Evolutionary conservation across 2,329 filamentous ascomycete species (phyloP).

Genomic region (Fusarium pseudonygamai): DNA sequence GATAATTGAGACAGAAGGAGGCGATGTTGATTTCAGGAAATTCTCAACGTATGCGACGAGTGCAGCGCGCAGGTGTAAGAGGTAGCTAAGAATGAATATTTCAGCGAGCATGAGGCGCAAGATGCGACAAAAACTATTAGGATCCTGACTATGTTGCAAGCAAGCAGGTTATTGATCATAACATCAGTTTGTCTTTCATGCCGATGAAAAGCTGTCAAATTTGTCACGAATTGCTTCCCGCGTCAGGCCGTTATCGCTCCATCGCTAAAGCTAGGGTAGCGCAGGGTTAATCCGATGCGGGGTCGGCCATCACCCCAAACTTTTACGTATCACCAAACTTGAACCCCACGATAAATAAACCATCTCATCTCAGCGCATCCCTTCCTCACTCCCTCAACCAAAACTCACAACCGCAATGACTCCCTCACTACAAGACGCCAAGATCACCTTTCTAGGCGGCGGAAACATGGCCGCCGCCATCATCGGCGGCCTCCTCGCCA

Average conservation of each 20-base stretch:
- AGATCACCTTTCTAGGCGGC: constrained; percentile 54
- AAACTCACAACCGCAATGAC: constrained; percentile 33
- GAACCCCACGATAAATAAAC: constrained; percentile 21
- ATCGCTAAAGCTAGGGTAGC: constrained; percentile 10
- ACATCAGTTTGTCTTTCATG: rapidly evolving
- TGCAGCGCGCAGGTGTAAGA: too few relatives aligned
- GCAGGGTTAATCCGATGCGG: constrained; percentile 36
- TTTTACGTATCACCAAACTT: constrained; percentile 23
- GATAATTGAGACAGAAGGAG: background rate
- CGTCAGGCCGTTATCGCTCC: constrained; percentile 22
- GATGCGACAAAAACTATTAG: rapidly evolving
- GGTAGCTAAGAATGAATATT: too few relatives aligned
- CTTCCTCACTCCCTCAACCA: too few relatives aligned
- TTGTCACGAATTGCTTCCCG: background rate
- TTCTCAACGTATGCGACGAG: background rate
- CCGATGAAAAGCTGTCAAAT: background rate
- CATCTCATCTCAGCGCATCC: background rate
- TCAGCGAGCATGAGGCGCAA: too few relatives aligned
- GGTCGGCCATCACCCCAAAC: constrained; percentile 25
- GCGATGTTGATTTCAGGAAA: rapidly evolving
- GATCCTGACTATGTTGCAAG: rapidly evolving
- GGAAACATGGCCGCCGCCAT: constrained; percentile 65
- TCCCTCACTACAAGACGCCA: constrained; percentile 44
- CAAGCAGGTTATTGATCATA: rapidly evolving
- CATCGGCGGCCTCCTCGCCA: constrained; percentile 58